phyloP scores from a whole-genome alignment of 306 rosid genomes.

The Cucurbita argyrosperma region DNA sequence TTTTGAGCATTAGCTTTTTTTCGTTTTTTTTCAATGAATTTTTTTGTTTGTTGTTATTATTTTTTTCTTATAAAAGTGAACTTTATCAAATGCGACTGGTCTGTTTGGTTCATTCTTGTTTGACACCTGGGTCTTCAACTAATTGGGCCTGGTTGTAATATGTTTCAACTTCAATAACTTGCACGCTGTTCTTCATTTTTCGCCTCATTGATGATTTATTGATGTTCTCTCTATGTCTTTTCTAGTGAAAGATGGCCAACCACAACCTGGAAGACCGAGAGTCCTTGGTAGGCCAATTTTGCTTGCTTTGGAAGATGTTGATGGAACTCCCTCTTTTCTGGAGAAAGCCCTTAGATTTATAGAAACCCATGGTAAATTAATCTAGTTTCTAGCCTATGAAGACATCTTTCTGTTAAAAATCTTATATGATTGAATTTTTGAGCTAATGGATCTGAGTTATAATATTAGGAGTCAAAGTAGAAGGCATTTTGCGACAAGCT shows the following conservation, averaged over 20 bases:
- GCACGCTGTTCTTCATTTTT: conserved; percentile 8
- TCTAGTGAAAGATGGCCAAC: conserved; percentile 45
- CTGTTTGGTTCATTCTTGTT: not conserved
- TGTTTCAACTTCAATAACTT: conserved; percentile 12
- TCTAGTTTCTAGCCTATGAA: not conserved
- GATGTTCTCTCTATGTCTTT: conserved; percentile 13
- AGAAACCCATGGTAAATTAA: conserved; percentile 61
- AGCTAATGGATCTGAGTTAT: not conserved
- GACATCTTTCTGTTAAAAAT: not conserved
- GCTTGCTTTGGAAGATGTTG: conserved; percentile 89
- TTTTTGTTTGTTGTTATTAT: not conserved
- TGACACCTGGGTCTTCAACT: not conserved
- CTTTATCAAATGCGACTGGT: not conserved
- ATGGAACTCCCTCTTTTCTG: conserved; percentile 87
- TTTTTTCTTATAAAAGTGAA: not conserved
- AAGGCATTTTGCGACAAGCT: conserved; percentile 96
- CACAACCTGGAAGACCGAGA: conserved; percentile 31
- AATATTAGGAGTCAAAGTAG: conserved; percentile 59
- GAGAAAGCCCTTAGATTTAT: conserved; percentile 81
- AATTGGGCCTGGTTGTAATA: conserved; percentile 6
- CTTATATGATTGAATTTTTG: not conserved
- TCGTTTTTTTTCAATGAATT: not conserved
- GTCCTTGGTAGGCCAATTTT: conserved; percentile 78
- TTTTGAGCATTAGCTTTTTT: not conserved
- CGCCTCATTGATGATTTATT: conserved; percentile 12